These are phyloP conservation scores for Whalleya microplaca DNA, from an alignment of 2,329 filamentous ascomycete species.

Conservation along the genomic window DNA sequence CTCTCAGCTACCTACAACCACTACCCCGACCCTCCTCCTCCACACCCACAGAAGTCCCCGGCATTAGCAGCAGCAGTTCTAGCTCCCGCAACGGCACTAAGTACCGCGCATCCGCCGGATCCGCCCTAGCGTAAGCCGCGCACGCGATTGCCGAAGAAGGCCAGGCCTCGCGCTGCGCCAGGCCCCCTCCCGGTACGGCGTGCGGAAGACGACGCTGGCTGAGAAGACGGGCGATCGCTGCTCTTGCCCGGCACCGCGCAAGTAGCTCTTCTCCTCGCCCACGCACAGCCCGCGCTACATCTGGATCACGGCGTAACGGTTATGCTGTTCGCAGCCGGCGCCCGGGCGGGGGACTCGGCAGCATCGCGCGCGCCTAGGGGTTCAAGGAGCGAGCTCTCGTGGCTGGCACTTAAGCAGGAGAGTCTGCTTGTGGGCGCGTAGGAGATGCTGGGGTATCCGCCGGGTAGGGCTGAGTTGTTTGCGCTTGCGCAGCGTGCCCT, in stretches of 20 bases:
- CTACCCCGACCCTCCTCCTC: no score
- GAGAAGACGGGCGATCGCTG: constrained; percentile 24
- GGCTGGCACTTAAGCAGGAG: no score
- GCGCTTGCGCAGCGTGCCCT: constrained; percentile 27
- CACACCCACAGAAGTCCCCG: no score
- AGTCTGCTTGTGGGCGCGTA: no score
- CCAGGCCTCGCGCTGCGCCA: constrained; percentile 30
- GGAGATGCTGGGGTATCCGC: constrained; percentile 28
- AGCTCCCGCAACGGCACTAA: constrained; percentile 21
- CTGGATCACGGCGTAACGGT: no score
- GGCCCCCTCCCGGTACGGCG: constrained; percentile 22
- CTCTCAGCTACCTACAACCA: no score
- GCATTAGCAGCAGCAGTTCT: background rate
- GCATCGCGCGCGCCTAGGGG: no score
- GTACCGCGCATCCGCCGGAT: constrained; percentile 30
- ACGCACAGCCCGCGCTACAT: no score
- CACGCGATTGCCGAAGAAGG: constrained; percentile 26
- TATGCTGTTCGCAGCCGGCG: no score
- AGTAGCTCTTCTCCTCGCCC: constrained; percentile 22
- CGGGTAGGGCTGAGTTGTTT: constrained; percentile 32
- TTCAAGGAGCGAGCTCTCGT: no score
- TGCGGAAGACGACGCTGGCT: constrained; percentile 31
- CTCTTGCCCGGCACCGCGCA: constrained; percentile 20
- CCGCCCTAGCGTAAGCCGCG: constrained; percentile 23
- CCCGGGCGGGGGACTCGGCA: no score